Conservation (phyloP, 2,329 filamentous ascomycete species). For the Fusarium falciforme region DNA sequence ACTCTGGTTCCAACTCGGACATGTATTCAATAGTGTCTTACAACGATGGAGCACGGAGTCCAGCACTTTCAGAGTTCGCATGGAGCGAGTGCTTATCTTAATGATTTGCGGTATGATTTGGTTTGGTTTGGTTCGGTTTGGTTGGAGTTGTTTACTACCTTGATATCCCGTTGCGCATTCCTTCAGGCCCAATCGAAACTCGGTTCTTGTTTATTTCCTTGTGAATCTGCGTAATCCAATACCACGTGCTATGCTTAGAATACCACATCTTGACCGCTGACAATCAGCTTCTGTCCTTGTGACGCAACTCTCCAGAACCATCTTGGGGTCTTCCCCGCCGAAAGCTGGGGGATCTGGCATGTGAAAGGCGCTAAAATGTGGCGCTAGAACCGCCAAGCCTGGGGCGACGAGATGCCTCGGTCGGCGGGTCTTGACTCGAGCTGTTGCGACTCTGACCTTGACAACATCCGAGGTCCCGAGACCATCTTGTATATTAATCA, state of each 20-base stretch:
- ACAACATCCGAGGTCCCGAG: constrained; percentile 44
- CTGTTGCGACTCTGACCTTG: constrained; percentile 24
- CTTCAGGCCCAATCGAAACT: not conserved
- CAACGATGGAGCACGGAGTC: constrained; percentile 24
- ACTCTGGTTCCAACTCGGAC: constrained; percentile 31
- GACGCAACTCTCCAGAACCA: constrained; percentile 23
- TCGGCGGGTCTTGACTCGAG: constrained; percentile 40
- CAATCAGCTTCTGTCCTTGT: constrained; percentile 25
- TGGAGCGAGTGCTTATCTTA: not conserved
- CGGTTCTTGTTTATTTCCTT: constrained; percentile 25
- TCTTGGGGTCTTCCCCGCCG: constrained; percentile 30
- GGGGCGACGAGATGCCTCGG: constrained; percentile 49
- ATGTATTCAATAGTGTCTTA: constrained; percentile 16
- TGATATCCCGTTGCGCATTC: not conserved
- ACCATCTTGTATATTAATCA: constrained; percentile 29
- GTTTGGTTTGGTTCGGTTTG: not conserved
- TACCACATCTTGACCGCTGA: constrained; percentile 11
- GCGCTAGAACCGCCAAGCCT: constrained; percentile 39
- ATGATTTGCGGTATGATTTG: not conserved
- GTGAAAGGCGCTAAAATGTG: constrained; percentile 46
- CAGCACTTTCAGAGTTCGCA: constrained; percentile 23
- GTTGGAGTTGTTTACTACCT: constrained; percentile 2
- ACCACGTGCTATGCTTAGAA: constrained; percentile 24
- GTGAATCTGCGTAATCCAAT: constrained; percentile 13
- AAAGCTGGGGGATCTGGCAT: constrained; percentile 46